phyloP scores from a whole-genome alignment of 768 basidiomycete species.

The Ephemerocybe angulata region DNA sequence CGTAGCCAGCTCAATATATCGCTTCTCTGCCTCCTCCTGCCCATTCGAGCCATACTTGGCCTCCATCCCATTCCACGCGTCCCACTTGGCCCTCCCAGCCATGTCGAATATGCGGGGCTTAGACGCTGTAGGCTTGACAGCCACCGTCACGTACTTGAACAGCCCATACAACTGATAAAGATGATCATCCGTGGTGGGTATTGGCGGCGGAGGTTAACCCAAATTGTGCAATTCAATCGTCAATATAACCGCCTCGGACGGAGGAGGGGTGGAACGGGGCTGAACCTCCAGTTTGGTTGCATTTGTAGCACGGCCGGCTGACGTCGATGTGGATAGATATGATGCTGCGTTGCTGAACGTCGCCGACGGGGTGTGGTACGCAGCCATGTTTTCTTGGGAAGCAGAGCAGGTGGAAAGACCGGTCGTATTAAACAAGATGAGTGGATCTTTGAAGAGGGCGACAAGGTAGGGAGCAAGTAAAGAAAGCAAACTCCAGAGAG shows the following conservation, averaged over 20 bases:
- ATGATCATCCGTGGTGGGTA: too few relatives aligned
- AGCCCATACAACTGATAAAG: conserved; percentile 75
- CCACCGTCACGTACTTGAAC: conserved; percentile 71
- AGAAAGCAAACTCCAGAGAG: too few relatives aligned
- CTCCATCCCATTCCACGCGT: conserved; percentile 64
- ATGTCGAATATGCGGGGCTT: conserved; percentile 78
- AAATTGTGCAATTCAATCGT: conserved; percentile 21
- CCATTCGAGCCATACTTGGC: conserved; percentile 39
- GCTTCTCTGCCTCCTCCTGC: conserved; percentile 47
- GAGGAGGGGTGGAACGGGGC: conserved; percentile 21
- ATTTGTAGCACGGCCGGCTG: conserved; percentile 54
- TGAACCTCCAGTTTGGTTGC: conserved; percentile 72
- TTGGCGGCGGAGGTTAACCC: conserved; percentile 12
- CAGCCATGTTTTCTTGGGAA: not conserved
- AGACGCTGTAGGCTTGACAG: conserved; percentile 46
- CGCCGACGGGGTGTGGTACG: conserved; percentile 27
- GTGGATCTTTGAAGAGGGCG: not conserved
- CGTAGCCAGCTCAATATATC: conserved; percentile 67
- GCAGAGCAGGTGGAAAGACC: too few relatives aligned
- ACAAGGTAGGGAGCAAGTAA: not conserved
- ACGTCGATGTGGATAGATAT: conserved; percentile 57
- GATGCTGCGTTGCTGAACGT: conserved; percentile 57
- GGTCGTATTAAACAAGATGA: conserved; percentile 11
- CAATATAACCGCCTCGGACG: conserved; percentile 4
- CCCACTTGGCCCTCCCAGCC: conserved; percentile 82